These are phyloP conservation scores for Gracilaria caudata DNA, from an alignment of 23 red algal species.

Conservation along the genomic window DNA sequence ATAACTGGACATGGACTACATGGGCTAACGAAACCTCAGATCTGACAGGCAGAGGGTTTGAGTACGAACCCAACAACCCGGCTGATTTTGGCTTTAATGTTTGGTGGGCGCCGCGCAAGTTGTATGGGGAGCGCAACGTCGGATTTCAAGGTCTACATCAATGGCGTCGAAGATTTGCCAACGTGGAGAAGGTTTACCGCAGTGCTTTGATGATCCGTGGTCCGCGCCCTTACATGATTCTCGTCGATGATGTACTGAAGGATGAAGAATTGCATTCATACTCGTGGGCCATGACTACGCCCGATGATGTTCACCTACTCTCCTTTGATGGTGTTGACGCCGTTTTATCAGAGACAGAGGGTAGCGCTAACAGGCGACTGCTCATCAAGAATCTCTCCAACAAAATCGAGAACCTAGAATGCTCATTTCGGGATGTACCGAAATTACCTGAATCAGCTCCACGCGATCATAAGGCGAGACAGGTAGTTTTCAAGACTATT, in stretches of 20 bases:
- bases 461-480: slow-evolving; percentile 20
- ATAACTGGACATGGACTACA: slow-evolving; percentile 72
- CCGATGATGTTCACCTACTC: slow-evolving; percentile 35
- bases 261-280: slow-evolving; percentile 56
- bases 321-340: slow-evolving; percentile 50
- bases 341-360: slow-evolving; percentile 16
- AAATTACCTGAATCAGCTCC: slow-evolving; percentile 29
- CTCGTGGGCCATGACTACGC: slow-evolving; percentile 66
- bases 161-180: slow-evolving; percentile 64
- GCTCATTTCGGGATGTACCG: slow-evolving; percentile 46
- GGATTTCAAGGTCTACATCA: slow-evolving; percentile 71
- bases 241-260: slow-evolving; percentile 53
- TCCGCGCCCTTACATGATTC: slow-evolving; percentile 38
- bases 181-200: slow-evolving; percentile 55
- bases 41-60: slow-evolving; percentile 40
- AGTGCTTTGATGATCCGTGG: slow-evolving; percentile 56
- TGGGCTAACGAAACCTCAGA: slow-evolving; percentile 70
- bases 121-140: slow-evolving; percentile 64
- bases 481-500: slow-evolving; percentile 29
- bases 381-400: slow-evolving; percentile 22
- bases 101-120: slow-evolving; percentile 61
- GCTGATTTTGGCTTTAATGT: slow-evolving; percentile 57
- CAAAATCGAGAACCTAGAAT: slow-evolving; percentile 20
- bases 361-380: slow-evolving; percentile 4
- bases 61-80: slow-evolving; percentile 63